phyloP scores from a whole-genome alignment of 192 early-diverging fungal species.

The Coemansia sp. region DNA sequence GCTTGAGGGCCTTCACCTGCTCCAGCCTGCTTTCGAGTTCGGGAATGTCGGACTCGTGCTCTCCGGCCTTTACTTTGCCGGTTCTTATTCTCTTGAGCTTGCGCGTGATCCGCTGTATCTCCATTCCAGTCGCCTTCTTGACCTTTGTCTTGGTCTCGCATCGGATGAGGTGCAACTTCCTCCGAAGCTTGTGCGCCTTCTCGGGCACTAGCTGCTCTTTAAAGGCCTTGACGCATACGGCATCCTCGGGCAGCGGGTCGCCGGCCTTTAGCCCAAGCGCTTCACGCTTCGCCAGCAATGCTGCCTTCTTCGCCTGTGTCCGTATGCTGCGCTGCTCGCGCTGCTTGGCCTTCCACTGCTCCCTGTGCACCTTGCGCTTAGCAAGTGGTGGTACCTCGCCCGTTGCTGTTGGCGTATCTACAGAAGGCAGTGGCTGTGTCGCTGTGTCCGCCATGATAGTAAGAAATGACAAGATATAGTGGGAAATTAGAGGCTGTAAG shows the following conservation, averaged over 20 bases:
- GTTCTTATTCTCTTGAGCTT: constrained; percentile 8
- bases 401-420: background rate
- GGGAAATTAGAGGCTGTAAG: background rate
- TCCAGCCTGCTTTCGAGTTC: constrained; percentile 3
- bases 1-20: constrained; percentile 2
- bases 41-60: background rate
- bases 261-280: background rate
- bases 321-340: background rate
- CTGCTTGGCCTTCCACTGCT: constrained; percentile 2
- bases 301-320: constrained; percentile 4
- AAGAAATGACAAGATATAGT: background rate
- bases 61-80: constrained; percentile 4
- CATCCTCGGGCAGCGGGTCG: constrained; percentile 2
- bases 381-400: background rate
- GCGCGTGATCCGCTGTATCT: constrained; percentile 7
- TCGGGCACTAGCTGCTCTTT: background rate
- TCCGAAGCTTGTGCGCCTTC: constrained; percentile 3
- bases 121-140: constrained; percentile 6
- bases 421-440: background rate
- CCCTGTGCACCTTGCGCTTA: constrained; percentile 8
- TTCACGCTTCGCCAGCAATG: constrained; percentile 6
- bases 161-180: constrained; percentile 2
- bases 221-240: constrained; percentile 2
- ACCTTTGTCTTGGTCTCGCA: constrained; percentile 1
- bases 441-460: background rate